Base-by-base conservation (phyloP, 768 basidiomycete genomes). In the Russula ochroleuca region DNA sequence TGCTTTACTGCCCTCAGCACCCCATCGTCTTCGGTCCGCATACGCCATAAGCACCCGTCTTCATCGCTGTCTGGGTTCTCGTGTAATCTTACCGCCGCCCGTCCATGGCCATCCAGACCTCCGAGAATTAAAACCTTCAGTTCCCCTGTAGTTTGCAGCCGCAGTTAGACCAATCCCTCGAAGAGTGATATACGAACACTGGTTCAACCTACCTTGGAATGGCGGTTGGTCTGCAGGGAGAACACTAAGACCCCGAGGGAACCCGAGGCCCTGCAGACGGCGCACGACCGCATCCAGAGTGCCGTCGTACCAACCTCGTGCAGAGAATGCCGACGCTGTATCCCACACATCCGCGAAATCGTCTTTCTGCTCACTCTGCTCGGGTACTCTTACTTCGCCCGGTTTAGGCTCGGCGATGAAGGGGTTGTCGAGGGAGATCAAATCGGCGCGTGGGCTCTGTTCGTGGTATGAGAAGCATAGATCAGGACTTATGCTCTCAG, bases 391-490 rank as follows among this genome's bases (percentile, higher is more conserved):
- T 4, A 67, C 37, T 5, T 50, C 59, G 14, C 40, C 48, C 21
- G 59, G 19, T 45, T 57, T 41, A 19, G 78, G 77, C 63, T 86
- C 85, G 9, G 78, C 71, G 48, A 83, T 75, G 74, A 86, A 86
- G 3, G 89, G 87, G 1, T 86, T 84, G 71, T 92, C 89, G 43
- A 93, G 80, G 10, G 84, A 77, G 65, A 92, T 91, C 52, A 92
- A 81, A 74, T 92, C 87, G 21, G 73, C 69, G 19, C 72, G 71
- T 25, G 73, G 73, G 11, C 70, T 68, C 79, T 81, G 61, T 48
- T 35, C n/a, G 5, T 47, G 10, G 25, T 40, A 38, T 54, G 31
- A 56, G 41, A 21, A 3, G 43, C 48, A 7, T 31, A 19, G 13
- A 37, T 51, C 7, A 40, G 54, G n/a, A 31, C 19, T 25, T 2